Conservation (phyloP, 345 rosid genomes). For the Lumnitzera racemosa region DNA sequence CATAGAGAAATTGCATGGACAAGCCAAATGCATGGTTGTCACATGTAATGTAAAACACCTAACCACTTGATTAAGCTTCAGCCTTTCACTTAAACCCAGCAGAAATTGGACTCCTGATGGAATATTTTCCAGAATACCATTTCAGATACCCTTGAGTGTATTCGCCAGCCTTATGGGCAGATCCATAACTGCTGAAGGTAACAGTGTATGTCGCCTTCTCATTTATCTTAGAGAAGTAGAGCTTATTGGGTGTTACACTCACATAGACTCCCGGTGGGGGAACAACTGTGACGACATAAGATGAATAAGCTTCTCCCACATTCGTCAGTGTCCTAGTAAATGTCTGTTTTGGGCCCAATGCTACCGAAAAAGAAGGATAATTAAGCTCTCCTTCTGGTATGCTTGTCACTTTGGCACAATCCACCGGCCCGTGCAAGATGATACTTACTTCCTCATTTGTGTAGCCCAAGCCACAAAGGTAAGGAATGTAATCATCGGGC, state of each 20-base stretch:
- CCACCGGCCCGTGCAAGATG: constrained; percentile 12
- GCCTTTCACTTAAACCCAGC: constrained; percentile 16
- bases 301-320: constrained; percentile 28
- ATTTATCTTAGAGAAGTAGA: constrained; percentile 26
- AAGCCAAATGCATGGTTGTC: neutral
- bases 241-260: constrained; percentile 24
- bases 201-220: constrained; percentile 30
- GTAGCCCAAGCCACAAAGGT: constrained; percentile 33
- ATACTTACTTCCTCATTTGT: constrained; percentile 9
- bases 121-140: constrained; percentile 28
- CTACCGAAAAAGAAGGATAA: constrained; percentile 36
- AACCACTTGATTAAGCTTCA: neutral
- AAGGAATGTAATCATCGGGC: constrained; percentile 33
- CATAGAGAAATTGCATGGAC: too few species aligned
- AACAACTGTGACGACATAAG: constrained; percentile 14
- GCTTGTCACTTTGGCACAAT: constrained; percentile 7
- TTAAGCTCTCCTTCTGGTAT: constrained; percentile 28
- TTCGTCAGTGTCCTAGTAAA: constrained; percentile 38
- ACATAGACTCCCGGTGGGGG: constrained; percentile 28
- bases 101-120: constrained; percentile 38
- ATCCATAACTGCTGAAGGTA: constrained; percentile 14
- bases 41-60: neutral
- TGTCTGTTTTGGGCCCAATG: constrained; percentile 31
- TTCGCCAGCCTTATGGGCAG: constrained; percentile 3
- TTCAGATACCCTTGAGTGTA: constrained; percentile 27